These are phyloP conservation scores for Lasiosphaeria miniovina DNA, from an alignment of 495 filamentous ascomycete genomes.

Conservation along the genomic window DNA sequence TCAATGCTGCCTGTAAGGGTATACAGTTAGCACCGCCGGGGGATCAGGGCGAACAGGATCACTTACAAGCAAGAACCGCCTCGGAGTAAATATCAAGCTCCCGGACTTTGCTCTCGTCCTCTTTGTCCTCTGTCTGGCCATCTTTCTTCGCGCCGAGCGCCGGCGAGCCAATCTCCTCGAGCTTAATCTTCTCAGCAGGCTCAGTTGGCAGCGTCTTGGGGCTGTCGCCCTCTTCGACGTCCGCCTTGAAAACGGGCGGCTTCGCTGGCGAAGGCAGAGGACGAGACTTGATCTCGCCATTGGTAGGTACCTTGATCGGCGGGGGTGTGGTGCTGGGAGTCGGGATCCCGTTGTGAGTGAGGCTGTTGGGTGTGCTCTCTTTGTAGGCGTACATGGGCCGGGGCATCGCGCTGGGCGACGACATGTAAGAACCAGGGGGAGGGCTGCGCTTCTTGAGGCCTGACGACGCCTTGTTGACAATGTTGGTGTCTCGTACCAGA, in stretches of 20 bases:
- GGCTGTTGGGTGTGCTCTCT: conserved; percentile 30
- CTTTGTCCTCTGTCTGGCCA: conserved; percentile 51
- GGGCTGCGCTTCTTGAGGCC: conserved; percentile 65
- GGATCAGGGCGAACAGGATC: too few relatives aligned
- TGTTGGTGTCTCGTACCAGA: conserved; percentile 78
- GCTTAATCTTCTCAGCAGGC: conserved; percentile 53
- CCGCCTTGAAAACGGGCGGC: conserved; percentile 61
- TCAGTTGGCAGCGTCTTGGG: conserved; percentile 72
- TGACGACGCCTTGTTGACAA: conserved; percentile 58
- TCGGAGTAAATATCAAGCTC: conserved; percentile 93
- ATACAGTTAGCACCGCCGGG: too few relatives aligned
- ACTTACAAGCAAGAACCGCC: conserved; percentile 80
- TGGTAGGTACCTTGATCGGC: conserved; percentile 38
- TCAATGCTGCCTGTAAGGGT: conserved; percentile 68
- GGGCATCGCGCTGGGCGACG: conserved; percentile 38
- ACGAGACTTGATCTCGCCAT: conserved; percentile 38
- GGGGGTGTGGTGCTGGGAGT: conserved; percentile 62
- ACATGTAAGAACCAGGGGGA: conserved; percentile 53
- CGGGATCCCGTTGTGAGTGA: conserved; percentile 52
- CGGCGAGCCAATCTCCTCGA: conserved; percentile 57
- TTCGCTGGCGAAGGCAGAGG: conserved; percentile 45
- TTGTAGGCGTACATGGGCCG: conserved; percentile 44
- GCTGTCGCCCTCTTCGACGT: conserved; percentile 66
- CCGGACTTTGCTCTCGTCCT: conserved; percentile 62
- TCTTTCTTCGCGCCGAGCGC: conserved; percentile 49